Conservation (phyloP, 2,329 filamentous ascomycete species). For the Fusarium agapanthi region DNA sequence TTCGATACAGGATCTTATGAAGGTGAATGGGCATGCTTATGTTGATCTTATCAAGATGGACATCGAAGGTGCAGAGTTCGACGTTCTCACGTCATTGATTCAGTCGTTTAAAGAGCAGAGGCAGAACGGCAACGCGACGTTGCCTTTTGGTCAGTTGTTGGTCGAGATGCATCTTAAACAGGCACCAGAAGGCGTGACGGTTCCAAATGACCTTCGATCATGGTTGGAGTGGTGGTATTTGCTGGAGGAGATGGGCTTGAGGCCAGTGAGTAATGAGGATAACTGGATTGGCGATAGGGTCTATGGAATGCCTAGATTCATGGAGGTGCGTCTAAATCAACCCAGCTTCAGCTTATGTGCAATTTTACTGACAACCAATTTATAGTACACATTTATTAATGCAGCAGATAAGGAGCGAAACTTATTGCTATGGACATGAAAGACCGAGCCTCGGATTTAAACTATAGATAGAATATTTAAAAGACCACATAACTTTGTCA, state of each 20-base stretch:
- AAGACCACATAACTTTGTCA: accelerated
- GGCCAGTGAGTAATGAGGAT: not conserved
- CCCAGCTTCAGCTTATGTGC: accelerated
- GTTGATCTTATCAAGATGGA: slow-evolving; percentile 1
- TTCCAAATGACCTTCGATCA: not conserved
- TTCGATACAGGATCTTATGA: not conserved
- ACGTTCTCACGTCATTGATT: not conserved
- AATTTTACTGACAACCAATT: not conserved
- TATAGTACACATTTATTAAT: not conserved
- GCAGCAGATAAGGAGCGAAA: not conserved
- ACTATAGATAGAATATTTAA: not conserved
- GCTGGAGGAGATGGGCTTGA: not conserved
- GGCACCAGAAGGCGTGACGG: not conserved
- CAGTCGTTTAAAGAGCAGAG: not conserved
- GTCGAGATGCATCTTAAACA: not conserved
- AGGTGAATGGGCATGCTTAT: not conserved
- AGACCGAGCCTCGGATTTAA: accelerated
- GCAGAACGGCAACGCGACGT: not conserved
- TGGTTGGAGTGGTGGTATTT: slow-evolving; percentile 2
- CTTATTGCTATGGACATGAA: not conserved
- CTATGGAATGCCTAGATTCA: not conserved
- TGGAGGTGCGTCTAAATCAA: not conserved
- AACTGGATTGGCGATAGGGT: not conserved
- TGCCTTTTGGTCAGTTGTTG: not conserved
- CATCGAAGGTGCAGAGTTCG: not conserved